Base-by-base conservation (phyloP, 2,329 filamentous ascomycete species). In the Beauveria pseudobassiana region DNA sequence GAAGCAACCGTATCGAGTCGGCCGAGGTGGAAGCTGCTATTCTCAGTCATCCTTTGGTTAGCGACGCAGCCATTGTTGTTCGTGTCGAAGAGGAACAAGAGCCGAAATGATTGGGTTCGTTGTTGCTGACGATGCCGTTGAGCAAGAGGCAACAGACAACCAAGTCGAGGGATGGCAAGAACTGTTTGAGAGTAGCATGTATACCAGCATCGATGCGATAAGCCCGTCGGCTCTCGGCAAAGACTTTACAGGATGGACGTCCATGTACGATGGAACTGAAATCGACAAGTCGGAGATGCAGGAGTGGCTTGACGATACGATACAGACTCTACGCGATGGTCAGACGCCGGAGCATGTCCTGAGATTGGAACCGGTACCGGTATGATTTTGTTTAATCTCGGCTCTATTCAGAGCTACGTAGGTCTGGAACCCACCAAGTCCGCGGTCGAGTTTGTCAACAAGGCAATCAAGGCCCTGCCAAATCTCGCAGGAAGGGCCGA, bases 281-380 rank as follows among this genome's bases (percentile, higher is more conserved):
- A 70, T 73, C 4, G 65, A 69, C 46, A 67, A 64, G 38, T 58
- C 1, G 1, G 69, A 73, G 28, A 73, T 73, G 72, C 57, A 68
- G 3, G 71, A 71, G 52, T 73, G 71, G 72, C 64, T 73, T 0
- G 67, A 71, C 9, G 72, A 73, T 12, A 71, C 70, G 0, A 68
- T 72, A 1, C n/a, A 18, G 5, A 62, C 65, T 0, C 64, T 72
- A 1, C 63, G 51, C 12, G 64, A 68, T 5, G 65, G 63, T 9
- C 42, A 28, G 14, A 16, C 6, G 5, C 43, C 62, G 3, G 62
- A 62, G 1, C 49, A 65, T n/a, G 66, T 73, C 0, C 64, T 73
- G 0, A 73, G 50, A 60, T 74, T 0, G 72, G 72, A 1, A 68
- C 70, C 1, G 72, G 71, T 1, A 62, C 66, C 0, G 71, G 72